These are phyloP conservation scores for Priceomyces castillae DNA, from an alignment of 805 yeast species.

Conservation along the genomic window DNA sequence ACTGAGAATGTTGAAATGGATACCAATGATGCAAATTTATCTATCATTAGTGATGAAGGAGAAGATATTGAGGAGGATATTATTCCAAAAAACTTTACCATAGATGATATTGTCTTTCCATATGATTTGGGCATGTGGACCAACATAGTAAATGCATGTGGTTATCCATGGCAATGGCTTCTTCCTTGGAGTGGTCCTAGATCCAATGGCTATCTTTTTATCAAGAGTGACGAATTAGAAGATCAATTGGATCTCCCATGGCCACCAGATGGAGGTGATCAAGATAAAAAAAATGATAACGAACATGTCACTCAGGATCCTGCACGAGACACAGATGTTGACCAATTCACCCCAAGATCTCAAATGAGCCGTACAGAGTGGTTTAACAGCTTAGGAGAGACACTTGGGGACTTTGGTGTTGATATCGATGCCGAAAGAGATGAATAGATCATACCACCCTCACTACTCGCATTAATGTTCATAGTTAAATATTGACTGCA, in stretches of 20 bases:
- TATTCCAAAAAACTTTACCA: conserved; percentile 41
- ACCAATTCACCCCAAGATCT: conserved; percentile 37
- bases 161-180: conserved; percentile 64
- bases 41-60: conserved; percentile 1
- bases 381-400: conserved; percentile 82
- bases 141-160: conserved; percentile 55
- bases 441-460: too few relatives aligned
- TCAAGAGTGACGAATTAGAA: conserved; percentile 50
- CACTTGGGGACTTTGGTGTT: conserved; percentile 81
- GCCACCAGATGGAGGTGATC: conserved; percentile 85
- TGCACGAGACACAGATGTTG: conserved; percentile 15
- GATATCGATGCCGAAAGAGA: conserved; percentile 62
- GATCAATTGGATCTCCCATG: conserved; percentile 70
- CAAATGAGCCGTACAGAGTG: conserved; percentile 47
- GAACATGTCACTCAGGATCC: conserved; percentile 16
- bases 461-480: too few relatives aligned
- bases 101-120: conserved; percentile 77
- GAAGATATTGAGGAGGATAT: conserved; percentile 6
- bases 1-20: neutral
- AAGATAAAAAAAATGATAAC: conserved; percentile 19
- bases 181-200: conserved; percentile 67
- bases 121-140: conserved; percentile 65
- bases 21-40: neutral
- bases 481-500: too few relatives aligned
- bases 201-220: conserved; percentile 59